Evolutionary conservation across 2,329 filamentous ascomycete genomes (phyloP).

Genomic region (Fusarium sp.): DNA sequence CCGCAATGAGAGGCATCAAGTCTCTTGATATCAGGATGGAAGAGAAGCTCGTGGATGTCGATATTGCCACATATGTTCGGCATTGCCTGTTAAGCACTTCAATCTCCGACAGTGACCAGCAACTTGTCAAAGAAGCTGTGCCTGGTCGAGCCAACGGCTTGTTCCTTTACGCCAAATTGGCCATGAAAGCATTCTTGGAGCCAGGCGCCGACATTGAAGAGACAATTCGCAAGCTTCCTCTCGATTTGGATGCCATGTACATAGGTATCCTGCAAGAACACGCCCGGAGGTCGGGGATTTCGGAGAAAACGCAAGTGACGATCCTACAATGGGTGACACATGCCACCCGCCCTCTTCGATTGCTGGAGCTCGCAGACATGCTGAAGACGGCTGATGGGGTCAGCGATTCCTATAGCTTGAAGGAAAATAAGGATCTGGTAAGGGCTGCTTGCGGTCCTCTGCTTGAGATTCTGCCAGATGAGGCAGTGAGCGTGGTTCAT

Average conservation of each 20-base stretch:
- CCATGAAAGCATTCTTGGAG: conserved; percentile 38
- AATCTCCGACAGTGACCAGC: conserved; percentile 37
- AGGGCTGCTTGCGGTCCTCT: conserved; percentile 38
- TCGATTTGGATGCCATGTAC: conserved; percentile 35
- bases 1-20: conserved; percentile 45
- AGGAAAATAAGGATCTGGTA: conserved; percentile 33
- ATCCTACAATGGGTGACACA: conserved; percentile 39
- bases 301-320: conserved; percentile 22
- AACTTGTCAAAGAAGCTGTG: conserved; percentile 28
- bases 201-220: conserved; percentile 7
- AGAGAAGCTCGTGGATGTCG: conserved; percentile 54
- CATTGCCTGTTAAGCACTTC: conserved; percentile 31
- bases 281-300: conserved; percentile 27
- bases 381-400: conserved; percentile 4
- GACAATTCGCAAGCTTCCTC: conserved; percentile 16
- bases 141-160: conserved; percentile 40
- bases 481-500: conserved; percentile 40
- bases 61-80: conserved; percentile 57
- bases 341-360: conserved; percentile 33
- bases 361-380: conserved; percentile 41
- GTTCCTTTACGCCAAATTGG: conserved; percentile 44
- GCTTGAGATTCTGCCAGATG: conserved; percentile 37
- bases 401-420: neutral
- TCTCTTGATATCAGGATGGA: conserved; percentile 56
- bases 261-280: conserved; percentile 32